These are phyloP conservation scores for Alternaria panax DNA, from an alignment of 2,329 filamentous ascomycete species.

Conservation along the genomic window DNA sequence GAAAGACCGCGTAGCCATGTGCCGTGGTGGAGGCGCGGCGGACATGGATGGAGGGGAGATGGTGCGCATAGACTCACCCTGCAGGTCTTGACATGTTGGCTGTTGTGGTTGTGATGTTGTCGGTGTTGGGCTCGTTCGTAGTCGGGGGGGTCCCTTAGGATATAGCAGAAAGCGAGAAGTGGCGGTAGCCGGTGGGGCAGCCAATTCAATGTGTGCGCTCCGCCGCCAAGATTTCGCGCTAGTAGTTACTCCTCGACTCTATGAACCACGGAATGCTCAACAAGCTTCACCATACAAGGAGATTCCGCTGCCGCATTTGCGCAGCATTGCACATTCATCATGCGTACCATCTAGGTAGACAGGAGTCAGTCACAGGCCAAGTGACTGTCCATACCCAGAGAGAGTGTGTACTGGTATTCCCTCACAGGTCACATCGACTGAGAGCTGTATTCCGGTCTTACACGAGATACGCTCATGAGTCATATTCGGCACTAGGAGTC, in stretches of 20 bases:
- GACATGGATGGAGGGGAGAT: background rate
- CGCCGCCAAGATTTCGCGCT: constrained; percentile 29
- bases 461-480: background rate
- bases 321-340: background rate
- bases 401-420: too few relatives aligned
- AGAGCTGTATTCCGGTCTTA: background rate
- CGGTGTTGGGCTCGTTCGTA: constrained; percentile 1
- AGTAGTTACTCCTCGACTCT: constrained; percentile 3
- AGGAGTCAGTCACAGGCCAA: too few relatives aligned
- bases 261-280: background rate
- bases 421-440: background rate
- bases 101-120: constrained; percentile 20
- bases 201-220: constrained; percentile 25
- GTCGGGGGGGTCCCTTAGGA: constrained; percentile 9
- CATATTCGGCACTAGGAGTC: background rate
- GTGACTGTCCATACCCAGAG: background rate
- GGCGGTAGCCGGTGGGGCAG: constrained; percentile 22
- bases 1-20: background rate
- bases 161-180: constrained; percentile 17
- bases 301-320: background rate
- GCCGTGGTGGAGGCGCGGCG: background rate
- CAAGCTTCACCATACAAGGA: background rate
- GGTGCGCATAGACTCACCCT: constrained; percentile 37
- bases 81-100: constrained; percentile 49
- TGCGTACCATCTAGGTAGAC: too few relatives aligned